phyloP scores from a whole-genome alignment of 108 stramenopile species.

The Cyclotella choctawhatcheeana region DNA sequence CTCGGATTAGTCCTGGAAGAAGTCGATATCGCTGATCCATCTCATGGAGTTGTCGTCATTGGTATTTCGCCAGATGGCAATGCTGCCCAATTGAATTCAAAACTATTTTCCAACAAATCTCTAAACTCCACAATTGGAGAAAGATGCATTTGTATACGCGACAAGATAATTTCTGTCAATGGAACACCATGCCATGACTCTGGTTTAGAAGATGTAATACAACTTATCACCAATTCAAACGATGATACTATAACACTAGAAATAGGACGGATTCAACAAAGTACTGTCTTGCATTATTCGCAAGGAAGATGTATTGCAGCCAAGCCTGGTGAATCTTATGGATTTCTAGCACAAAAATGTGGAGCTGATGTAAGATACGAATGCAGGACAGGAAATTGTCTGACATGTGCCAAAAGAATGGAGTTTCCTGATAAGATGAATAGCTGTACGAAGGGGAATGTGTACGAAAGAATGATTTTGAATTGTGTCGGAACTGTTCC shows the following conservation, averaged over 20 bases:
- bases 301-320: slow-evolving; percentile 35
- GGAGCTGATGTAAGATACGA: slow-evolving; percentile 33
- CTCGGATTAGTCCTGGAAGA: slow-evolving; percentile 33
- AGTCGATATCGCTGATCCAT: slow-evolving; percentile 21
- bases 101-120: slow-evolving; percentile 27
- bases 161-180: slow-evolving; percentile 37
- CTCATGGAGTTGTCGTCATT: slow-evolving; percentile 27
- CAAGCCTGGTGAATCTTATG: slow-evolving; percentile 41
- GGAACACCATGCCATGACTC: slow-evolving; percentile 32
- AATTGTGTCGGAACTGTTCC: slow-evolving; percentile 44
- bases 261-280: slow-evolving; percentile 31
- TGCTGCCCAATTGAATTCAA: slow-evolving; percentile 22
- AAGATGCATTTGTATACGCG: slow-evolving; percentile 40
- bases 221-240: slow-evolving; percentile 8
- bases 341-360: slow-evolving; percentile 40
- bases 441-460: neutral
- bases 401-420: slow-evolving; percentile 29
- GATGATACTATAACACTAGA: slow-evolving; percentile 14
- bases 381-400: slow-evolving; percentile 38
- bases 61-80: slow-evolving; percentile 27
- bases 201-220: slow-evolving; percentile 35
- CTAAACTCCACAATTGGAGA: slow-evolving; percentile 10
- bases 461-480: slow-evolving; percentile 29
- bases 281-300: slow-evolving; percentile 27
- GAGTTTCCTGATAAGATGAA: slow-evolving; percentile 32